Evolutionary conservation across 2,329 filamentous ascomycete species (phyloP).

Genomic region (Aspergillus quadrilineatus): DNA sequence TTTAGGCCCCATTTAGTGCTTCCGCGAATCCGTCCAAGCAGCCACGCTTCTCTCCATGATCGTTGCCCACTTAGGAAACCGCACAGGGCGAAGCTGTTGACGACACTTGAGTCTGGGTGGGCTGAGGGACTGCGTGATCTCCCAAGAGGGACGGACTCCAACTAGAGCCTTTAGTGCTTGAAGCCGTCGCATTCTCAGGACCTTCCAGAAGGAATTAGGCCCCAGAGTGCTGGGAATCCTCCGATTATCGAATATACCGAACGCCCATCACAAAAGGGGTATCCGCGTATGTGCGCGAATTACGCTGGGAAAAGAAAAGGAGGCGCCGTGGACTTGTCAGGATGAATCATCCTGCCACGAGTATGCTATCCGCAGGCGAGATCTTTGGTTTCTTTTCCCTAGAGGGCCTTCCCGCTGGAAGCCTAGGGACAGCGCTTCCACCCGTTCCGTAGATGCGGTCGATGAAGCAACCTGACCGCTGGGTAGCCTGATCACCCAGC

Average conservation of each 20-base stretch:
- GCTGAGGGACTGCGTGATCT: neutral
- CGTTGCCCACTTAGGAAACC: conserved; percentile 3
- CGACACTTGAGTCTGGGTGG: neutral
- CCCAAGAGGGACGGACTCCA: neutral
- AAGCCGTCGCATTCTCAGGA: conserved; percentile 17
- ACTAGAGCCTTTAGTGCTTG: conserved; percentile 8
- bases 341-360: neutral
- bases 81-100: neutral
- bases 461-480: neutral
- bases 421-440: neutral
- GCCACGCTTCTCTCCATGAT: conserved; percentile 1
- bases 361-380: neutral
- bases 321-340: neutral
- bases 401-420: neutral
- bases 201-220: conserved; percentile 26
- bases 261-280: neutral
- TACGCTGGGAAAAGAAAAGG: neutral
- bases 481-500: neutral
- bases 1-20: conserved; percentile 22
- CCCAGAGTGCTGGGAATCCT: conserved; percentile 13
- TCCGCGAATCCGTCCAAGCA: conserved; percentile 14
- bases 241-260: neutral
- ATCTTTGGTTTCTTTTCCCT: neutral
- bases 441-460: neutral
- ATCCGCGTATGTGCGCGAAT: neutral